Base-by-base conservation (phyloP, 352 stramenopile genomes). In the Labyrinthula sp. region DNA sequence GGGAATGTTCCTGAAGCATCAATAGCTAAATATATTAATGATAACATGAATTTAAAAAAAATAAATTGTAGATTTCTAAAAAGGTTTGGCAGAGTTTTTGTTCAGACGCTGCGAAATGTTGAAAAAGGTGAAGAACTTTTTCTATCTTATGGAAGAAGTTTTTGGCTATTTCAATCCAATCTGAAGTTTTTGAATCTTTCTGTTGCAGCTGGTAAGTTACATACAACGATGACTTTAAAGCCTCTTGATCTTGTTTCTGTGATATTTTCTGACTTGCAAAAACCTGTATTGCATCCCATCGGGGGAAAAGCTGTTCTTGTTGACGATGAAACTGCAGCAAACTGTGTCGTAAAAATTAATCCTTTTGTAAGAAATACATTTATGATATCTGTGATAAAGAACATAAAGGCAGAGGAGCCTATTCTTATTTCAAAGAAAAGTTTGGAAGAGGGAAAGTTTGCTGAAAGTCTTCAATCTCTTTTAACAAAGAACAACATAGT, bases 21-120 rank as follows among this genome's bases (percentile, higher is more conserved):
- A 8, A 15, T 47, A 10, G 43, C 43, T 15, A 50, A 50, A n/a
- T 52, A 22, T 35, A 52, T 52, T 14, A 52, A 52, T 20, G 43
- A 52, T 12, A 31, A 52, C 43, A 9, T 12, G 30, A 35, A 52
- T 22, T 10, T 8, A 7, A 43, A 15, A 3, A 5, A 15, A 5
- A 31, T 37, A n/a, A 52, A 52, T 15, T 31, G 40, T 10, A 18
- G 40, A 9, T 52, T 52, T 22, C 14, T n/a, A 9, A 52, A 43
- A 28, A 4, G 7, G 4, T 31, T 21, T 3, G 33, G 47, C n/a
- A 23, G 30, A 21, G 36, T 52, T 7, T 40, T 52, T 29, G 43
- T 52, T 3, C 17, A 15, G 21, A 22, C 43, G 3, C 24, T 12
- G 35, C 30, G 43, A 2, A 9, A 2, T 20, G 24, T 52, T 3